These are phyloP conservation scores for Kuraishia piskuri DNA, from an alignment of 805 yeast genomes.

Conservation along the genomic window DNA sequence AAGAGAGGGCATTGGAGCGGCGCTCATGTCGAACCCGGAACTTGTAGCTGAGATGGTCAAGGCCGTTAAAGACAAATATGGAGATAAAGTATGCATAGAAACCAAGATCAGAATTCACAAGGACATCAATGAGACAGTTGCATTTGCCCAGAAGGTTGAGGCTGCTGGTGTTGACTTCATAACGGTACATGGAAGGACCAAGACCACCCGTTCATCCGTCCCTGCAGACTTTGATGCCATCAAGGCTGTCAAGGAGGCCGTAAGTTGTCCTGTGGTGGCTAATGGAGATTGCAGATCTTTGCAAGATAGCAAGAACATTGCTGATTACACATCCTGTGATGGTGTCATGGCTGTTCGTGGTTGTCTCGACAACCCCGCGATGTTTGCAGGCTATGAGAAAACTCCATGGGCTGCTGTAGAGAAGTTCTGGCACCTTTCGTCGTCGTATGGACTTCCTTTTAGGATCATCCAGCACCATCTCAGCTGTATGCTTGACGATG, in stretches of 20 bases:
- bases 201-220: constrained; percentile 72
- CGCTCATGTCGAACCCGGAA: constrained; percentile 78
- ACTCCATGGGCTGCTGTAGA: constrained; percentile 95
- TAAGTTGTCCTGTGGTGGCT: constrained; percentile 78
- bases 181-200: constrained; percentile 90
- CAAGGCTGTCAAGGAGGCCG: constrained; percentile 46
- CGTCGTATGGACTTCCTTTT: constrained; percentile 79
- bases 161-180: constrained; percentile 88
- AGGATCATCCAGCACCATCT: constrained; percentile 82
- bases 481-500: constrained; percentile 71
- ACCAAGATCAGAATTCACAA: constrained; percentile 87
- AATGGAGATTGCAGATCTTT: constrained; percentile 88
- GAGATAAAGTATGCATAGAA: constrained; percentile 67
- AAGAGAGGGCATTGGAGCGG: constrained; percentile 95
- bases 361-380: constrained; percentile 73
- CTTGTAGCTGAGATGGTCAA: constrained; percentile 75
- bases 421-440: constrained; percentile 67
- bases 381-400: constrained; percentile 62
- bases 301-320: constrained; percentile 57
- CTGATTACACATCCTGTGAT: constrained; percentile 62
- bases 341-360: constrained; percentile 98
- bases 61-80: constrained; percentile 72
- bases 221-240: constrained; percentile 86
- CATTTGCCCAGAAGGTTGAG: constrained; percentile 67
- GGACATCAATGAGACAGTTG: constrained; percentile 63